A percentile compares a stretch with the other conserved stretches of the same genome.
Conservation (phyloP, 2,329 filamentous ascomycete species). For the Colletotrichum musae region DNA sequence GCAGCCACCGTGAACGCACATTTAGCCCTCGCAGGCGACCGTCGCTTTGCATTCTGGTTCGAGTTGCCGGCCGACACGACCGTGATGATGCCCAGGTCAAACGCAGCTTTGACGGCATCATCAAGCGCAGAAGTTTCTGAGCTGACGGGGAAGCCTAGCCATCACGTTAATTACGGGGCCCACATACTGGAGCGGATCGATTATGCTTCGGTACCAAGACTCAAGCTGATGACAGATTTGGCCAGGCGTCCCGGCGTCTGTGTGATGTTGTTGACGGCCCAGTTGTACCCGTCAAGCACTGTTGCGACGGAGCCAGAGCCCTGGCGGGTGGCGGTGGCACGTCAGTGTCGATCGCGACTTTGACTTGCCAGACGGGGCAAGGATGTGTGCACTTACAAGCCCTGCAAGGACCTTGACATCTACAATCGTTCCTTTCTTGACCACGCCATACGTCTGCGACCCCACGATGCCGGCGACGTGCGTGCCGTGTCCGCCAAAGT, state of each 20-base stretch:
- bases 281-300: constrained; percentile 52
- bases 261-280: constrained; percentile 53
- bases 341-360: constrained; percentile 14
- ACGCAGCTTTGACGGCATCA: constrained; percentile 62
- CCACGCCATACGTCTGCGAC: constrained; percentile 55
- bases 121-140: constrained; percentile 61
- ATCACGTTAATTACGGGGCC: constrained; percentile 42
- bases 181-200: constrained; percentile 38
- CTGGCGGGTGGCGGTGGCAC: constrained; percentile 48
- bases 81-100: constrained; percentile 62
- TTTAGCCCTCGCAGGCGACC: constrained; percentile 63
- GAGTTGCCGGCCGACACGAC: constrained; percentile 70
- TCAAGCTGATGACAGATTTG: constrained; percentile 61
- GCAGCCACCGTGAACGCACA: constrained; percentile 68
- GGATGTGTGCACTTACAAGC: constrained; percentile 35
- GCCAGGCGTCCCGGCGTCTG: constrained; percentile 44
- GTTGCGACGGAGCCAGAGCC: constrained; percentile 32
- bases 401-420: constrained; percentile 59
- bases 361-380: constrained; percentile 5
- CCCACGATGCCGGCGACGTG: constrained; percentile 55
- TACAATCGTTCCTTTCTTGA: constrained; percentile 59
- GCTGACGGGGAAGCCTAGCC: constrained; percentile 37
- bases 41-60: constrained; percentile 47
- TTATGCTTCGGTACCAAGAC: constrained; percentile 47
- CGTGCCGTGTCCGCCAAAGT: constrained; percentile 60